A percentile compares a stretch with the other conserved stretches of the same genome.
Evolutionary conservation across 1,284 basidiomycete genomes (phyloP).

Genomic region (Boletus nobilissimus): DNA sequence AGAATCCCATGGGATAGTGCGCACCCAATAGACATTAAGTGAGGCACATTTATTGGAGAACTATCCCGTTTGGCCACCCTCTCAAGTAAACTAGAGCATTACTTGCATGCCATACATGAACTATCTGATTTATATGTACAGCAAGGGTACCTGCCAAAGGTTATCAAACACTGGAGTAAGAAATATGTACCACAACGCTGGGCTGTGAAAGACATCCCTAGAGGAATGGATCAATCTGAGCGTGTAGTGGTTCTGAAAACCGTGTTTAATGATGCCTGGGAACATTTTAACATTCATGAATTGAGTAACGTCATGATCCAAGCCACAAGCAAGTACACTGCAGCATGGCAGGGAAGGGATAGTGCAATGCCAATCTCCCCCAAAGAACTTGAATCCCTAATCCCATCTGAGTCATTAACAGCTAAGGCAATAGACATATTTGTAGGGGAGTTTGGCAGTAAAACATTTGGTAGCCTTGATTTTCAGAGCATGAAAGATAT

Average conservation of each 20-base stretch:
- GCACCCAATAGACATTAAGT: neutral
- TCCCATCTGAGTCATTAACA: too few species aligned
- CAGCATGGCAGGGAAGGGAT: too few species aligned
- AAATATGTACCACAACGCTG: neutral
- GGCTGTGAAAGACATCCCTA: neutral
- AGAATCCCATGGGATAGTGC: conserved; percentile 2
- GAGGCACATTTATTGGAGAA: neutral
- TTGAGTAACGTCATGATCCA: neutral
- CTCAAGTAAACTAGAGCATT: neutral
- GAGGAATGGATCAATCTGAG: too few species aligned
- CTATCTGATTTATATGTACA: neutral
- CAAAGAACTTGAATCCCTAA: too few species aligned
- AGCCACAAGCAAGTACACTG: too few species aligned
- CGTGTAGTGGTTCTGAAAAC: neutral
- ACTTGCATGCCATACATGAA: neutral
- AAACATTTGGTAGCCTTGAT: too few species aligned
- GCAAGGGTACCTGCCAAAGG: neutral
- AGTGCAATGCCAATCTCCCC: too few species aligned
- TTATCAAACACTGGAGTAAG: neutral
- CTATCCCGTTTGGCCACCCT: neutral
- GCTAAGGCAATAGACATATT: too few species aligned
- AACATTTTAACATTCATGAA: neutral
- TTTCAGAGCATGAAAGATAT: too few species aligned
- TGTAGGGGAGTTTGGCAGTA: too few species aligned
- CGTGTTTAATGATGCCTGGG: neutral